Evolutionary conservation across 139 green algal genomes (phyloP), one percentile per base, ranked within the genome.

Genomic region (Trebouxia sp.): DNA sequence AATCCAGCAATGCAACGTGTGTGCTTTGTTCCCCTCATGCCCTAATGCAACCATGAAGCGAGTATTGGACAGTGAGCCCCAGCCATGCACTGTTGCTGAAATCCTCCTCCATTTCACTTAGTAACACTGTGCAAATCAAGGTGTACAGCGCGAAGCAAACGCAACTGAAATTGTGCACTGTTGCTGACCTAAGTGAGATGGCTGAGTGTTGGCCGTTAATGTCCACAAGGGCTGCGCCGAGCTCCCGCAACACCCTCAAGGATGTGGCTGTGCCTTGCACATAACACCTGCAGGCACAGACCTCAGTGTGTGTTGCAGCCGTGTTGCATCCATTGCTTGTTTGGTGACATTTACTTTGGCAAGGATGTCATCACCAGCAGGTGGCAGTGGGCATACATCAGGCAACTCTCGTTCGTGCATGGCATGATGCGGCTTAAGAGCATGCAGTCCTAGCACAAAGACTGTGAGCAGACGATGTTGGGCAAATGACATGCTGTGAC

Each of bases 181-280:
- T n/a, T n/a, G 10, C 30, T 24, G 72, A 79, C 62, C 83, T 85
- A 1, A 97, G 85, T 5, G 80, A 82, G 39, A 87, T 66, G 0
- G 88, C 80, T 9, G 89, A 82, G 43, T 95, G 83, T 78, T 98
- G 95, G 0, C 92, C 94, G 83, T 98, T 98, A 22, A 95, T 80
- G 50, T 98, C 95, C 53, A 97, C 92, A 55, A 98, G 86, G 62
- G 89, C 22, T 0, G 38, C 70, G 3, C 86, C 89, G 38, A 98
- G 55, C 74, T 89, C 87, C 0, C 92, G 85, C 88, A 98, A 83
- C 77, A 94, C 83, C 2, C 94, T 89, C 48, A 97, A 86, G 22
- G 89, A 91, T 42, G 89, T 90, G 3, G 88, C 41, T 17, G 37
- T 76, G 14, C 92, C 92, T 70, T 98, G 96, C 17, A 98, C 77